Evolutionary conservation across 164 flowering plant species (phyloP).

Genomic region (Houttuynia cordata): DNA sequence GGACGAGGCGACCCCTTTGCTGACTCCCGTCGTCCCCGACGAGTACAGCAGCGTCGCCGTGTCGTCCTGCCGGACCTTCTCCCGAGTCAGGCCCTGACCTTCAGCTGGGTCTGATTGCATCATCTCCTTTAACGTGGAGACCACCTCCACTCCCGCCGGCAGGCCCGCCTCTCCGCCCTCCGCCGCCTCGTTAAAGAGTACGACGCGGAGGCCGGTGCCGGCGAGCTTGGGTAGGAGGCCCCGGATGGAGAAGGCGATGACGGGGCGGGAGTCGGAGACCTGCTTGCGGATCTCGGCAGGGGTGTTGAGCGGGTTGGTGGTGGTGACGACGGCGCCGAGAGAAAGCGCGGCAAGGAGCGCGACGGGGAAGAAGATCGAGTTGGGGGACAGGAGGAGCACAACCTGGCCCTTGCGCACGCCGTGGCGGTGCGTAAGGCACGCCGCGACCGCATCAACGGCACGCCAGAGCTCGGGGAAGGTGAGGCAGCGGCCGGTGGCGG

Average conservation of each 20-base stretch:
- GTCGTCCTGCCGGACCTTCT: conserved; percentile 55
- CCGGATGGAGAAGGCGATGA: conserved; percentile 55
- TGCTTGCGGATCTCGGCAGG: conserved; percentile 56
- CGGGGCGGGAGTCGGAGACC: conserved; percentile 60
- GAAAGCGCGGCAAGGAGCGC: conserved; percentile 70
- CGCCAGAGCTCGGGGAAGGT: conserved; percentile 55
- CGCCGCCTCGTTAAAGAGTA: conserved; percentile 28
- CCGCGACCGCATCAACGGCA: conserved; percentile 53
- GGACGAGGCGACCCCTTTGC: conserved; percentile 79
- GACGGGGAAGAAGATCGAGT: conserved; percentile 78
- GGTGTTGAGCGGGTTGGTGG: conserved; percentile 89
- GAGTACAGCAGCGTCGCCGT: conserved; percentile 80
- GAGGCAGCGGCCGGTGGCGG: conserved; percentile 57
- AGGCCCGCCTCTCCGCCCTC: background rate
- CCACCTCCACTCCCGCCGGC: conserved; percentile 8
- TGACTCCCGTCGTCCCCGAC: conserved; percentile 89
- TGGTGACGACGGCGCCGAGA: conserved; percentile 82
- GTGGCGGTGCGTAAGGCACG: conserved; percentile 31
- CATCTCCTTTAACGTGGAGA: conserved; percentile 29
- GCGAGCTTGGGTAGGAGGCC: conserved; percentile 50
- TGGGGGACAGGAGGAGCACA: conserved; percentile 72
- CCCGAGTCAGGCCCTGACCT: conserved; percentile 19
- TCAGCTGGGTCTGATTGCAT: conserved; percentile 25
- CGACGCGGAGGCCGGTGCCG: conserved; percentile 35
- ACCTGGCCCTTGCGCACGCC: conserved; percentile 79